These are phyloP conservation scores for Magnusiomyces ingens DNA, from an alignment of 1,139 yeast species.

Conservation along the genomic window DNA sequence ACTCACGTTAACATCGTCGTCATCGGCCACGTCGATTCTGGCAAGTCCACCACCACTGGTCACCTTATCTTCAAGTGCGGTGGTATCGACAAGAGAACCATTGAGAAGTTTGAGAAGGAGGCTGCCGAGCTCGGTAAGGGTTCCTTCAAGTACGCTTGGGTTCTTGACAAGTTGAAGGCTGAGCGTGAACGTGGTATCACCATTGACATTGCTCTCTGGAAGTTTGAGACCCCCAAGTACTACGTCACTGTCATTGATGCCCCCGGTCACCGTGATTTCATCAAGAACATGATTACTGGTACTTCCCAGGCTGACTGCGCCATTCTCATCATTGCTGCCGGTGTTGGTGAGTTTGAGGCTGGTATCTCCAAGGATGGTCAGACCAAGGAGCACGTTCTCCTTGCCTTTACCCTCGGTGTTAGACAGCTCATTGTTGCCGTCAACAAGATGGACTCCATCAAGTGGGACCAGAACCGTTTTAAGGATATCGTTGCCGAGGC, in stretches of 20 bases:
- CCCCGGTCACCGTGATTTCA: slow-evolving; percentile 97
- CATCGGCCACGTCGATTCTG: slow-evolving; percentile 99
- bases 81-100: slow-evolving; percentile 95
- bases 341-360: slow-evolving; percentile 92
- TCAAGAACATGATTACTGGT: slow-evolving; percentile 92
- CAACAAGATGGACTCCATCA: slow-evolving; percentile 91
- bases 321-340: slow-evolving; percentile 83
- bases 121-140: slow-evolving; percentile 98
- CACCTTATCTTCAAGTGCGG: slow-evolving; percentile 96
- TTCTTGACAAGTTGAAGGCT: slow-evolving; percentile 90
- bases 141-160: slow-evolving; percentile 99
- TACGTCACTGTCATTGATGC: slow-evolving; percentile 90
- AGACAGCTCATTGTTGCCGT: slow-evolving; percentile 82
- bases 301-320: slow-evolving; percentile 95
- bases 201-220: slow-evolving; percentile 90
- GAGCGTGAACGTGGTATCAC: slow-evolving; percentile 98
- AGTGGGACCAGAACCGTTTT: slow-evolving; percentile 77
- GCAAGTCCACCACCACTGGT: slow-evolving; percentile 98
- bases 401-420: slow-evolving; percentile 88
- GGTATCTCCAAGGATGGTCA: slow-evolving; percentile 93
- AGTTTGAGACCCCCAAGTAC: slow-evolving; percentile 93
- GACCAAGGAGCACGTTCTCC: slow-evolving; percentile 89
- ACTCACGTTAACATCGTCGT: slow-evolving; percentile 98
- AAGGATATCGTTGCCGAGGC: slow-evolving; percentile 80
- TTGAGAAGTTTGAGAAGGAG: slow-evolving; percentile 97